These are phyloP conservation scores for Mycena amicta DNA, from an alignment of 768 basidiomycete species.

Conservation along the genomic window DNA sequence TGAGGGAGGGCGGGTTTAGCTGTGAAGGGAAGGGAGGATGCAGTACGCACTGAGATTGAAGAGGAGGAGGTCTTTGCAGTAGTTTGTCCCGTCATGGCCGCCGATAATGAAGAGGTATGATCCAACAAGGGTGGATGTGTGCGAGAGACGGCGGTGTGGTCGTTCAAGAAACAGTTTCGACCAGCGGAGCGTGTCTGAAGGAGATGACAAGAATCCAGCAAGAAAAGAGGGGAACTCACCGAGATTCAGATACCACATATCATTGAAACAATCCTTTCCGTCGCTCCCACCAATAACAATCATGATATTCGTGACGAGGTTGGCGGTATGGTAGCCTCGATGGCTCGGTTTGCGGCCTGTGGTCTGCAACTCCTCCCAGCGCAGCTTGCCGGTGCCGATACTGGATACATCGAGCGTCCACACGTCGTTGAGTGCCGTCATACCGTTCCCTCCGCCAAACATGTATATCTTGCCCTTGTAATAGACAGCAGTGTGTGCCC, in stretches of 20 bases:
- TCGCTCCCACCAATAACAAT: conserved; percentile 91
- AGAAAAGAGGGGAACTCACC: conserved; percentile 52
- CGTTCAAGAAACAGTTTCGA: conserved; percentile 45
- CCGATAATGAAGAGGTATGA: conserved; percentile 89
- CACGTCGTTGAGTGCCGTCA: conserved; percentile 86
- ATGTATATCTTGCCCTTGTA: conserved; percentile 76
- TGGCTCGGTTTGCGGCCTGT: conserved; percentile 57
- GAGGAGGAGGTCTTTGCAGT: conserved; percentile 72
- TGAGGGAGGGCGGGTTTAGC: conserved; percentile 4
- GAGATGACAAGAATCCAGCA: background rate
- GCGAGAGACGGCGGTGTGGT: conserved; percentile 61
- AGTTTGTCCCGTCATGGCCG: conserved; percentile 81
- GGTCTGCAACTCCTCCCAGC: conserved; percentile 64
- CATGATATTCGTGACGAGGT: conserved; percentile 83
- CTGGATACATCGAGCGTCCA: conserved; percentile 78
- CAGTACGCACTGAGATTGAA: conserved; percentile 78
- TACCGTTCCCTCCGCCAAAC: conserved; percentile 94
- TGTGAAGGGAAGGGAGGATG: background rate
- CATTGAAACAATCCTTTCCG: conserved; percentile 83
- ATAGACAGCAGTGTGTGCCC: conserved; percentile 85
- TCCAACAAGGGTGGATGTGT: conserved; percentile 88
- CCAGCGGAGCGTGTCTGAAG: conserved; percentile 47
- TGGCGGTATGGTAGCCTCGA: conserved; percentile 90
- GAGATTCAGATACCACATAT: conserved; percentile 85
- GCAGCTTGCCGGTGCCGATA: conserved; percentile 36